Base-by-base conservation (phyloP, 768 basidiomycete species). In the Russula ochroleuca region DNA sequence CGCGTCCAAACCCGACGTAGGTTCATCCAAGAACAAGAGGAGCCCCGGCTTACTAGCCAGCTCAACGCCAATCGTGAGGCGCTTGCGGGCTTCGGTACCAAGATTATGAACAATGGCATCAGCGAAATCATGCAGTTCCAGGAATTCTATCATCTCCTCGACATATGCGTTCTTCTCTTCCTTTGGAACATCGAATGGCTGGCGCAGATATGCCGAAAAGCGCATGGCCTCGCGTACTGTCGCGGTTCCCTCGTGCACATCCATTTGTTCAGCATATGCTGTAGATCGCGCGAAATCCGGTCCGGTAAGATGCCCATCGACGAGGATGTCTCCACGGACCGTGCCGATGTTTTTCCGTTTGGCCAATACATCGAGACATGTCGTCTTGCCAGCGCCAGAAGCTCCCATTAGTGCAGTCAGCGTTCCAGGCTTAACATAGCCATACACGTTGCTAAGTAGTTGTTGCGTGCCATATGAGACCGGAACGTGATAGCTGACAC, bases 31-130 rank as follows among this genome's bases (percentile, higher is more conserved):
- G 79, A 89, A 87, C 21, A 92, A 79, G 1, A 92, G 77, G 9
- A 91, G 78, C 68, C 88, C 84, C 0, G 91, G 91, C 72, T 94
- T 93, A 73, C 89, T 88, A 19, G 92, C 92, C 9, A 96, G 80
- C 72, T 95, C 93, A 59, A 95, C 93, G 62, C 91, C 94, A 68
- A 95, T 95, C 1, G 93, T 94, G 25, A 94, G 79, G 11, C 92
- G 86, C 72, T 95, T 95, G 65, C 91, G 81, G 9, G 87, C 84
- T 68, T 87, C 88, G 25, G 84, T 80, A 57, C 79, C 80, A 40
- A 90, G 78, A 67, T 81, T 85, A 72, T 83, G 83, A 17, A 94
- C 88, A 68, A 94, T 78, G 0, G 90, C 92, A 68, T 94, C 92
- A 1, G 91, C 85, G 1, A 89, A 77, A 71, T 92, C 86, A 69